Percentiles rank a stretch among this genome's conserved stretches.
Evolutionary conservation across 2,329 filamentous ascomycete species (phyloP).

Genomic region (Talaromyces sp.): DNA sequence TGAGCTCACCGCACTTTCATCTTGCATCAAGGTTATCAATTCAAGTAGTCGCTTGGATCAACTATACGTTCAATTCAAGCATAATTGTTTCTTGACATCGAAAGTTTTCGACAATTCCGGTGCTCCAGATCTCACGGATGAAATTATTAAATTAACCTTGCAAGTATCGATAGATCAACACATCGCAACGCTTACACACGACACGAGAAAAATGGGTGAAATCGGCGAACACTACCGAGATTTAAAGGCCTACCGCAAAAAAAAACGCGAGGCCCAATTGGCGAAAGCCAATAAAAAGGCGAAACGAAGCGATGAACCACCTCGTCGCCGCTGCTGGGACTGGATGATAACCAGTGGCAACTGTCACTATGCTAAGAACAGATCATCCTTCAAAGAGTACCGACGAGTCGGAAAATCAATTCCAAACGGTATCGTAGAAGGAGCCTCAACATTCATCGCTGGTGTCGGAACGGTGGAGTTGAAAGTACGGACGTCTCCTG

Average conservation of each 20-base stretch:
- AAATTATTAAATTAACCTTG: not conserved
- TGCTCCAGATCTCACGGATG: not conserved
- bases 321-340: constrained; percentile 6
- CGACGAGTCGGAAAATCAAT: not conserved
- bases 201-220: constrained; percentile 2
- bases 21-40: not conserved
- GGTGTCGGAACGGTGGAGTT: constrained; percentile 1
- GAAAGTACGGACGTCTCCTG: not conserved
- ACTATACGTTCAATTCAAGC: too few species aligned
- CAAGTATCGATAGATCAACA: not conserved
- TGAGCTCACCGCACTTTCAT: not conserved
- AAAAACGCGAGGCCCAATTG: too few species aligned
- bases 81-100: too few species aligned
- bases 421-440: not conserved
- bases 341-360: not conserved
- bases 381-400: constrained; percentile 9
- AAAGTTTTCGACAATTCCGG: too few species aligned
- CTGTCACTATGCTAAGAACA: constrained; percentile 13
- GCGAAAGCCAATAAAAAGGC: not conserved
- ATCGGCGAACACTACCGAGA: not conserved
- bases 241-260: not conserved
- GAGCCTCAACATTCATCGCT: not conserved
- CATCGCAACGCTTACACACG: not conserved
- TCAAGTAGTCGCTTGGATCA: too few species aligned
- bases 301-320: not conserved